Base-by-base conservation (phyloP, 352 stramenopile genomes). In the Elongisporangium undulatum region DNA sequence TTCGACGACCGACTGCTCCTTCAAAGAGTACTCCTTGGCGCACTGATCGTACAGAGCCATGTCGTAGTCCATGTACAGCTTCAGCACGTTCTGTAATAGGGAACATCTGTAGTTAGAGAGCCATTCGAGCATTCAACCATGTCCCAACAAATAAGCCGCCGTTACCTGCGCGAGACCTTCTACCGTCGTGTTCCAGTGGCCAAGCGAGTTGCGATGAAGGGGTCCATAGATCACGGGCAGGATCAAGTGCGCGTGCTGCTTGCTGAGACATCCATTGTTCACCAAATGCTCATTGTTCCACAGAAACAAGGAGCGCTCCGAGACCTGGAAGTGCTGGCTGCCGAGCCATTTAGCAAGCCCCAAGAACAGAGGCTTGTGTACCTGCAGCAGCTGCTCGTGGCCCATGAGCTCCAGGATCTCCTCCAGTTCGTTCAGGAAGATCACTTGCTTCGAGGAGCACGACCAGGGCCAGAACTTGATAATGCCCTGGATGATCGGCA, bases 211-310 rank as follows among this genome's bases (percentile, higher is more conserved):
- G 55, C 84, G 77, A 71, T 88, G 82, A n/a, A 97, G 80, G 20
- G 82, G 75, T 20, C 84, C 81, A 63, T 98, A 98, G 71, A 99
- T 97, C 21, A 98, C 87, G 1, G 96, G 96, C 23, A 99, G 75
- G 22, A 99, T 93, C 53, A 94, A 79, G 53, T 90, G 75, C 22
- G 95, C 92, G 69, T 98, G 93, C 62, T 98, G 77, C 61, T 97
- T 87, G 49, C 87, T 97, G 19, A 98, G 77, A 41, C 95, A 98
- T 12, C 94, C 96, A 48, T 93, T 97, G 61, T 97, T 98, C 23
- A 98, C 95, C 49, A 99, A 84, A 63, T 98, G 95, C 62, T 99
- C 96, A 64, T 99, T 99, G 75, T 99, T 99, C 97, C 97, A 99
- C 19, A 99, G 80, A 69, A 98, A 99, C 4, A 99, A 79, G 17